Percentiles rank a stretch among this genome's conserved stretches.
Evolutionary conservation across 2,329 filamentous ascomycete genomes (phyloP).

Genomic region (Diaporthe destruens): DNA sequence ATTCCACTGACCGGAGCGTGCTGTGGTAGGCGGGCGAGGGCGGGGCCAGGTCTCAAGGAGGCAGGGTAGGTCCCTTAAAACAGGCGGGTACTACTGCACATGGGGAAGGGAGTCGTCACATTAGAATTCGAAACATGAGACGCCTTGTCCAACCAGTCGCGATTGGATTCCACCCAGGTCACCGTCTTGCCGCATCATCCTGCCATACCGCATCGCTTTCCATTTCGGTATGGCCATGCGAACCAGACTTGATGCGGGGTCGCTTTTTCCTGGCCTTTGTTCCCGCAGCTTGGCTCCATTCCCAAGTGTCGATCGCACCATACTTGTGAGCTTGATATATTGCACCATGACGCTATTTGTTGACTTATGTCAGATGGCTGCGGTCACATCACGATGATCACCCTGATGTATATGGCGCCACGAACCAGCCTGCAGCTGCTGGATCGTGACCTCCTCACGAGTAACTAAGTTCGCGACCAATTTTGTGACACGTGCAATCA

Average conservation of each 20-base stretch:
- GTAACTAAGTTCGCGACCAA: not conserved
- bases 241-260: slow-evolving; percentile 16
- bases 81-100: slow-evolving; percentile 11
- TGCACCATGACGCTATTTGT: not conserved
- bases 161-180: not conserved
- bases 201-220: slow-evolving; percentile 33
- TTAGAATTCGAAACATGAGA: slow-evolving; percentile 33
- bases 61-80: slow-evolving; percentile 1
- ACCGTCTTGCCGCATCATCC: slow-evolving; percentile 11
- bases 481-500: not conserved
- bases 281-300: not conserved
- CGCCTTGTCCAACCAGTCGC: slow-evolving; percentile 31
- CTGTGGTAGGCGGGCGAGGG: slow-evolving; percentile 1
- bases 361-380: not conserved
- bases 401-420: not conserved
- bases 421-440: not conserved
- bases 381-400: not conserved
- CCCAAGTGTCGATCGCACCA: not conserved
- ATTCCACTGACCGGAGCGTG: not conserved
- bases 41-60: not conserved
- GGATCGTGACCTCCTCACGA: not conserved
- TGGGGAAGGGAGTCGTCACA: slow-evolving; percentile 21
- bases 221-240: slow-evolving; percentile 26
- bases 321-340: slow-evolving; percentile 5
- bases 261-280: slow-evolving; percentile 2